Evolutionary conservation across 306 rosid species (phyloP).

Genomic region (Cyclanthera cordifolia): DNA sequence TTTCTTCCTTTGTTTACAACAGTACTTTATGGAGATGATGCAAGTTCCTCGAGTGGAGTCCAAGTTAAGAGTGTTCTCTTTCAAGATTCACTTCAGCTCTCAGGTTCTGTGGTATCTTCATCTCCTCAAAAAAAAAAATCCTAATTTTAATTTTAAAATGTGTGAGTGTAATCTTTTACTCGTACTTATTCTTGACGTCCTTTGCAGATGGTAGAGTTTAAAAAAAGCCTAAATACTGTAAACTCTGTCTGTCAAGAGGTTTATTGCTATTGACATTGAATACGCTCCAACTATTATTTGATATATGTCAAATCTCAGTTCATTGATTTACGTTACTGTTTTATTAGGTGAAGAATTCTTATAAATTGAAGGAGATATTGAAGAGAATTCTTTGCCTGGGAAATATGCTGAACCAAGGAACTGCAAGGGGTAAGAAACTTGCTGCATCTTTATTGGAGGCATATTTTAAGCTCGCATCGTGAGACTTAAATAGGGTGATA

Average conservation of each 20-base stretch:
- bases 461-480: neutral
- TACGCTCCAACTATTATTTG: constrained; percentile 15
- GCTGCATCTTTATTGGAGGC: neutral
- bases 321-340: constrained; percentile 4
- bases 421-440: constrained; percentile 73
- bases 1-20: constrained; percentile 19
- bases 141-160: constrained; percentile 10
- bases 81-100: constrained; percentile 82
- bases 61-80: constrained; percentile 81
- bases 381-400: constrained; percentile 78
- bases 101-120: constrained; percentile 62
- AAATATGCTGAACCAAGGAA: constrained; percentile 90
- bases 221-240: constrained; percentile 60
- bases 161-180: constrained; percentile 5
- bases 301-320: constrained; percentile 20
- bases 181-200: neutral
- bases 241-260: constrained; percentile 93
- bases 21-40: constrained; percentile 91
- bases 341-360: constrained; percentile 57
- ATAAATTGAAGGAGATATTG: constrained; percentile 75
- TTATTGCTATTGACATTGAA: constrained; percentile 15
- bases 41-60: constrained; percentile 98
- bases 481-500: neutral
- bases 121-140: too few species aligned
- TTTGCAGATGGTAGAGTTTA: constrained; percentile 65